A percentile compares a stretch with the other conserved stretches of the same genome.
These are phyloP conservation scores for Teunomyces pallodes DNA, from an alignment of 805 yeast genomes.

Conservation along the genomic window DNA sequence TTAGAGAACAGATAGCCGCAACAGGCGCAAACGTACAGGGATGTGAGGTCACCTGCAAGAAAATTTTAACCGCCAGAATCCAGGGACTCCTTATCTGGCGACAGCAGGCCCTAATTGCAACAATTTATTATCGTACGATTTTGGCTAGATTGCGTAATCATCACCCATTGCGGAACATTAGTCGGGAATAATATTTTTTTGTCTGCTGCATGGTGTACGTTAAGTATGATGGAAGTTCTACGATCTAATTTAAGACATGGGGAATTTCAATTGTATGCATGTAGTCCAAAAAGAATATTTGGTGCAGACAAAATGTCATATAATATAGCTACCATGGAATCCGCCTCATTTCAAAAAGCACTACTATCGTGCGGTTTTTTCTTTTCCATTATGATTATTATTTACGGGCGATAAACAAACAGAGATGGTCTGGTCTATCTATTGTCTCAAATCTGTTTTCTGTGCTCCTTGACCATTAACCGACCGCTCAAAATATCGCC, in stretches of 20 bases:
- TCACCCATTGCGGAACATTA: not conserved
- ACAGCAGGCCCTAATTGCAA: not conserved
- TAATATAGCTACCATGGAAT: not conserved
- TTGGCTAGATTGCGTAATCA: not conserved
- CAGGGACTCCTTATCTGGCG: not conserved
- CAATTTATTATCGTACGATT: not conserved
- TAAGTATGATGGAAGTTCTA: not conserved
- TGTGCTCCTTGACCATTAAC: constrained; percentile 1
- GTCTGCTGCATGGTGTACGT: not conserved
- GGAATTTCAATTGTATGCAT: not conserved
- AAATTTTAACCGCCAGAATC: not conserved
- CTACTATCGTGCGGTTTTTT: not conserved
- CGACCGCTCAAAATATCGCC: constrained; percentile 76
- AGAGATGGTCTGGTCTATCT: not conserved
- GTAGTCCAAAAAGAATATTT: not conserved
- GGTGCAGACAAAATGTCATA: not conserved
- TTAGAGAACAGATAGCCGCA: not conserved
- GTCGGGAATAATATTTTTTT: not conserved
- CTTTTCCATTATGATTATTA: not conserved
- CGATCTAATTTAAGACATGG: not conserved
- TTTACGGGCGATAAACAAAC: too few species aligned
- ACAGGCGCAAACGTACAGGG: not conserved
- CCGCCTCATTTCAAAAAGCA: not conserved
- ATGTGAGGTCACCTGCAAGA: not conserved
- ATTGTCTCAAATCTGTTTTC: not conserved